Evolutionary conservation across 148 eudicot species (phyloP), one percentile per base, ranked within the genome.

Genomic region (Pouteria glomerata): DNA sequence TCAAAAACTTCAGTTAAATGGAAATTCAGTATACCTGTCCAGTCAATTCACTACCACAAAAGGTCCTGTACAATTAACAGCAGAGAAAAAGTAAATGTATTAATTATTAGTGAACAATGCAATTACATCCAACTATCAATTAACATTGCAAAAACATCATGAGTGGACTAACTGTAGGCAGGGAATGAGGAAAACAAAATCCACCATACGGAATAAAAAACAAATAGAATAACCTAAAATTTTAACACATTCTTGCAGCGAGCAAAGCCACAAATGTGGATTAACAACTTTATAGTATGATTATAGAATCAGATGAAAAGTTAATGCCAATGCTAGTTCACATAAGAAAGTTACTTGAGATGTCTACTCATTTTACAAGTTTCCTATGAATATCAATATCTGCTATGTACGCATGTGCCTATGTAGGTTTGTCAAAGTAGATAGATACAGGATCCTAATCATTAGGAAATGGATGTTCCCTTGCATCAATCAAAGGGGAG

Each of bases 1-100:
- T 56, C 48, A 31, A 53, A 31, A 69, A 55, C 27, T n/a, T 47
- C 19, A 57, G 31, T 30, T 19, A 53, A 4, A 58, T 33, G 29
- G 44, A 33, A 65, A 68, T 68, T 23, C 42, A 30, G 26, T 27
- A 30, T 82, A 92, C 97, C 98, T 90, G 96, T 59, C 79, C 80
- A 4, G 79, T 69, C 64, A 75, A 55, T 69, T 93, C 96, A 48
- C 44, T 80, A 34, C 85, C 85, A 69, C 84, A 85, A 73, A 93
- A 90, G 44, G 80, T 78, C 90, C 98, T 93, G 86, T 62, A 79
- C 13, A 71, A 47, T 50, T 6, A 55, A 45, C 66, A 73, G 69
- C 3, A 30, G 5, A 31, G 15, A 19, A 65, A 58, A 39, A 35
- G 53, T 69, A 15, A 64, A 14, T 34, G 18, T 1, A 41, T 21